Evolutionary conservation across 805 yeast species (phyloP).

Genomic region (Vanderwaltozyma tropicalis): DNA sequence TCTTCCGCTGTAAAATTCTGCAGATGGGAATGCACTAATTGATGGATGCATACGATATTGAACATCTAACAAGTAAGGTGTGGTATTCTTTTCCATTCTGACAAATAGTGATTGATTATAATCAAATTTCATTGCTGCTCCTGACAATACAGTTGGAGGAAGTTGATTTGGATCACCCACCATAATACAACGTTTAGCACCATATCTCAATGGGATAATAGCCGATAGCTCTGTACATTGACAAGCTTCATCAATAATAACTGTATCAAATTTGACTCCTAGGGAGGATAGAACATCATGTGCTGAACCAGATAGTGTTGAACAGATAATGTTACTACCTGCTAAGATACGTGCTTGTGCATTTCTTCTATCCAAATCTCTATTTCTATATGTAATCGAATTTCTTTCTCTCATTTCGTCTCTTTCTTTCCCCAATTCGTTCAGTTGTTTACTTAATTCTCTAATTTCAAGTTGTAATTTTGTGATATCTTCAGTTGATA

Average conservation of each 20-base stretch:
- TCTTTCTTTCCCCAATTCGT: constrained; percentile 58
- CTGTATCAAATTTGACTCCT: constrained; percentile 76
- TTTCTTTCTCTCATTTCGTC: constrained; percentile 73
- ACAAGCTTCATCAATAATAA: constrained; percentile 93
- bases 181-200: constrained; percentile 84
- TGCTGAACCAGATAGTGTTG: constrained; percentile 90
- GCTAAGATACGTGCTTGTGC: constrained; percentile 62
- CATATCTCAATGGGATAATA: constrained; percentile 84
- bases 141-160: constrained; percentile 93
- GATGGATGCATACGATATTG: constrained; percentile 95
- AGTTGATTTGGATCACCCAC: constrained; percentile 98
- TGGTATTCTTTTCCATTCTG: constrained; percentile 67
- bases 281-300: constrained; percentile 72
- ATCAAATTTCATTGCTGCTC: constrained; percentile 64
- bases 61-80: constrained; percentile 63
- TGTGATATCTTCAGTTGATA: constrained; percentile 36
- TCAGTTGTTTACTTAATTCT: constrained; percentile 49
- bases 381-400: constrained; percentile 56
- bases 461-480: constrained; percentile 42
- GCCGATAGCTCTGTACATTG: constrained; percentile 92
- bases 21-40: constrained; percentile 49
- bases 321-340: constrained; percentile 76
- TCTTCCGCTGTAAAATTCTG: constrained; percentile 39
- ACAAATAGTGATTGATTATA: constrained; percentile 93
- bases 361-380: constrained; percentile 69